Conservation (phyloP, 805 yeast species). For the Saturnispora besseyi region DNA sequence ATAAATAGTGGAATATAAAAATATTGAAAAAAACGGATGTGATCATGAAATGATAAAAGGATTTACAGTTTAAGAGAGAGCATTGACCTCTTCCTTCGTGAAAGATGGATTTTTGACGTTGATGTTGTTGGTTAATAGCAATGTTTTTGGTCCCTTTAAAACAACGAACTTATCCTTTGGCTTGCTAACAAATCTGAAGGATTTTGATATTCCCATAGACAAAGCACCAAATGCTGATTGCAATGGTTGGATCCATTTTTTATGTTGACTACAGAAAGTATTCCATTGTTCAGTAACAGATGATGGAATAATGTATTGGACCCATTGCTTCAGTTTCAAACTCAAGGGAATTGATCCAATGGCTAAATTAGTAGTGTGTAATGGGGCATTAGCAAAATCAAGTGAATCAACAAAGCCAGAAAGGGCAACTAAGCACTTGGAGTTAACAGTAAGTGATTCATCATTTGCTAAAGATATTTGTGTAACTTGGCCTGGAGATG, state of each 20-base stretch:
- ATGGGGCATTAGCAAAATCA: background rate
- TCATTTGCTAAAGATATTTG: constrained; percentile 28
- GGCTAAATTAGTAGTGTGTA: constrained; percentile 7
- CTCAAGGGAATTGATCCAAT: constrained; percentile 13
- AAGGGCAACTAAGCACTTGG: constrained; percentile 34
- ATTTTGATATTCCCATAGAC: background rate
- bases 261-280: background rate
- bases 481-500: constrained; percentile 33
- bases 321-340: background rate
- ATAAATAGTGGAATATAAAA: background rate
- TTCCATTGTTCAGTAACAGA: background rate
- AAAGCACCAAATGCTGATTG: background rate
- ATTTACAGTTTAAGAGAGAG: background rate
- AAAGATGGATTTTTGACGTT: constrained; percentile 19
- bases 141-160: constrained; percentile 26
- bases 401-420: constrained; percentile 9
- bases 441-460: constrained; percentile 33
- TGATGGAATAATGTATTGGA: background rate
- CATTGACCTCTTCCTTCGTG: constrained; percentile 19
- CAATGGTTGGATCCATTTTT: background rate
- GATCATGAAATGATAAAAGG: background rate
- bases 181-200: background rate
- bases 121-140: constrained; percentile 24
- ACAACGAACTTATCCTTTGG: constrained; percentile 20
- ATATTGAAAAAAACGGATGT: background rate